Percentiles rank a stretch among this genome's conserved stretches.
Conservation (phyloP, 192 early-diverging fungal species). For the Haplosporangium gracile region DNA sequence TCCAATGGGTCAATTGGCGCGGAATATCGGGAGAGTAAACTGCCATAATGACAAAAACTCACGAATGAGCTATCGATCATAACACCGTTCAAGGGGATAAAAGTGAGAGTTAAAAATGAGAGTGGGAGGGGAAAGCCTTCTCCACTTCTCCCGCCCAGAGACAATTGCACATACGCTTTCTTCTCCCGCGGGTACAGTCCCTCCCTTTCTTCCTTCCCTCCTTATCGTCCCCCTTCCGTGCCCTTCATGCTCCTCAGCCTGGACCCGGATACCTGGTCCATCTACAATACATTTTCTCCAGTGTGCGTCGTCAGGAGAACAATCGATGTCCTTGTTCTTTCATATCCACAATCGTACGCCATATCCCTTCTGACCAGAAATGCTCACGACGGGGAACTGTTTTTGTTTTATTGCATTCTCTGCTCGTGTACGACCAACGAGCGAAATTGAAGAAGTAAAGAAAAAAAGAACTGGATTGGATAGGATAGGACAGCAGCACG, state of each 20-base stretch:
- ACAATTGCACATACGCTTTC: background rate
- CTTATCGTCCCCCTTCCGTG: background rate
- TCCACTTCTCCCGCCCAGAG: background rate
- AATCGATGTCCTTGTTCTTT: background rate
- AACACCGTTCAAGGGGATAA: background rate
- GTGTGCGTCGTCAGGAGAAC: background rate
- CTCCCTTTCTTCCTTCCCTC: too few species aligned
- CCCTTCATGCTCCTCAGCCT: background rate
- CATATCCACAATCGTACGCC: slow-evolving; percentile 1
- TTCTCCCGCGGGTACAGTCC: slow-evolving; percentile 1
- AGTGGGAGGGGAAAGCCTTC: background rate
- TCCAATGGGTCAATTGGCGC: background rate
- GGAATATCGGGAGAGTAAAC: background rate
- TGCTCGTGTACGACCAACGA: slow-evolving; percentile 1
- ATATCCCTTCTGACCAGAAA: background rate
- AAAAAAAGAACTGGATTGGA: too few species aligned
- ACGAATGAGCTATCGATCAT: background rate
- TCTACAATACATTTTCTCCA: background rate
- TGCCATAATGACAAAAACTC: background rate
- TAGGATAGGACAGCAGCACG: too few species aligned
- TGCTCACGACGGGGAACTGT: background rate
- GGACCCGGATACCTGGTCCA: slow-evolving; percentile 6
- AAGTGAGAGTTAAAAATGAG: background rate
- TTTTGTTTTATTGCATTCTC: background rate
- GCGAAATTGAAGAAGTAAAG: background rate